A percentile compares a stretch with the other conserved stretches of the same genome.
These are phyloP conservation scores for Cladosporium halotolerans DNA, from an alignment of 2,329 filamentous ascomycete genomes.

Conservation along the genomic window DNA sequence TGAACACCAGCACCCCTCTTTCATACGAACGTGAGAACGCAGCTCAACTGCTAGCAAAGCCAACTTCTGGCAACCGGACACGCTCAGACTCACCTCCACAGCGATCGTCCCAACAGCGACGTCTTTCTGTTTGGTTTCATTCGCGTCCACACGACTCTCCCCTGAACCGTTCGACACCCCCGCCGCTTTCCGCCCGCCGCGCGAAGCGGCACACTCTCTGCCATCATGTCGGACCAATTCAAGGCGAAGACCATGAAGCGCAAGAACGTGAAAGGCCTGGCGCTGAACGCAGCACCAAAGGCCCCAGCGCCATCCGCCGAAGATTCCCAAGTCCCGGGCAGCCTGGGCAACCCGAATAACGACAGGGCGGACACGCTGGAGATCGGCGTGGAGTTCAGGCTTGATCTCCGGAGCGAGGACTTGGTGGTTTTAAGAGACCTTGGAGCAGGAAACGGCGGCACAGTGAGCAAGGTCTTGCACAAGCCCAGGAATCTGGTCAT, in stretches of 20 bases:
- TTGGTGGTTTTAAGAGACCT: constrained; percentile 89
- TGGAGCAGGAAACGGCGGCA: constrained; percentile 92
- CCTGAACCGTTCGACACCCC: neutral
- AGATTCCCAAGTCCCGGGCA: constrained; percentile 57
- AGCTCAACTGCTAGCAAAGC: neutral
- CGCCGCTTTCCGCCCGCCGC: constrained; percentile 1
- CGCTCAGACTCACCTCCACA: no score
- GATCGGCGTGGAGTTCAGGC: constrained; percentile 94
- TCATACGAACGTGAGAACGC: neutral
- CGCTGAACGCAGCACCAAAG: constrained; percentile 73
- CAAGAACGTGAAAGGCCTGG: constrained; percentile 97
- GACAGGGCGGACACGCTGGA: constrained; percentile 69
- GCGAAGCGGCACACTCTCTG: constrained; percentile 1
- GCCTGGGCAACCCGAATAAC: constrained; percentile 50
- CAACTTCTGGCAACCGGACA: neutral
- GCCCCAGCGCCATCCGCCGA: constrained; percentile 64
- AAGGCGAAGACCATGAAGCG: constrained; percentile 82
- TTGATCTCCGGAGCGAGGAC: constrained; percentile 87
- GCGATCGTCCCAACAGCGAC: neutral
- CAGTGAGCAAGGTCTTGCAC: constrained; percentile 96
- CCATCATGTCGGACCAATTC: constrained; percentile 52
- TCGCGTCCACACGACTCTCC: neutral
- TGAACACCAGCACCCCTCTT: no score
- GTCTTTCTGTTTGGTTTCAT: neutral
- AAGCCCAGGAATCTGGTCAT: constrained; percentile 91